phyloP scores from a whole-genome alignment of 129 eudicot genomes.

The Sambucus nigra region DNA sequence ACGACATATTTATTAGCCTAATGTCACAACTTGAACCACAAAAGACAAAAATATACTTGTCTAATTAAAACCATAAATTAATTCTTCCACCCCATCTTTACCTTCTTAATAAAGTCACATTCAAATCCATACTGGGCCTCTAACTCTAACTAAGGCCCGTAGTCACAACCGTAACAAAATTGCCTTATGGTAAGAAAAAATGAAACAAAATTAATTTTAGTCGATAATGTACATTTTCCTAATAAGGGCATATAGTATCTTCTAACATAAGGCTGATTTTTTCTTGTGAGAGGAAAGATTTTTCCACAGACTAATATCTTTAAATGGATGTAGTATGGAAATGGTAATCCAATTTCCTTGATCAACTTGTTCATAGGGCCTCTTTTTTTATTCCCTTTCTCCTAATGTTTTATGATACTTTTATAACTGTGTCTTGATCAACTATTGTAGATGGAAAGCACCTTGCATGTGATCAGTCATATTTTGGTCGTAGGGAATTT shows the following conservation, averaged over 20 bases:
- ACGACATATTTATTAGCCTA: no score
- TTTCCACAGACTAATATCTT: conserved; percentile 79
- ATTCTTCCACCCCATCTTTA: no score
- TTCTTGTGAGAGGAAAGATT: conserved; percentile 54
- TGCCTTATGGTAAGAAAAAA: no score
- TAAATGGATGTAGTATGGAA: conserved; percentile 94
- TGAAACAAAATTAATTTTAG: not conserved
- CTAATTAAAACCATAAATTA: no score
- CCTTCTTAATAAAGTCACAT: no score
- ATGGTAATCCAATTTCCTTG: conserved; percentile 36
- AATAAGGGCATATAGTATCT: not conserved
- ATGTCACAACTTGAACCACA: no score
- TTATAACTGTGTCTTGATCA: not conserved
- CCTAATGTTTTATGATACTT: not conserved
- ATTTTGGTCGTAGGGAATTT: conserved; percentile 75
- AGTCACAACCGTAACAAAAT: no score
- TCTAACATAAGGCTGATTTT: conserved; percentile 8
- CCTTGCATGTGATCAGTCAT: conserved; percentile 82
- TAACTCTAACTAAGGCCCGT: no score
- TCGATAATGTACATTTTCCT: not conserved
- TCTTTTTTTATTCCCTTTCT: not conserved
- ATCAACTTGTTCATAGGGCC: not conserved
- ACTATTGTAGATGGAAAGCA: conserved; percentile 73
- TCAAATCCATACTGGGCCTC: no score
- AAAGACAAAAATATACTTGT: no score